Percentiles rank a stretch among this genome's conserved stretches.
These are phyloP conservation scores for Ilex asprella DNA, from an alignment of 257 asterid species.

Conservation along the genomic window DNA sequence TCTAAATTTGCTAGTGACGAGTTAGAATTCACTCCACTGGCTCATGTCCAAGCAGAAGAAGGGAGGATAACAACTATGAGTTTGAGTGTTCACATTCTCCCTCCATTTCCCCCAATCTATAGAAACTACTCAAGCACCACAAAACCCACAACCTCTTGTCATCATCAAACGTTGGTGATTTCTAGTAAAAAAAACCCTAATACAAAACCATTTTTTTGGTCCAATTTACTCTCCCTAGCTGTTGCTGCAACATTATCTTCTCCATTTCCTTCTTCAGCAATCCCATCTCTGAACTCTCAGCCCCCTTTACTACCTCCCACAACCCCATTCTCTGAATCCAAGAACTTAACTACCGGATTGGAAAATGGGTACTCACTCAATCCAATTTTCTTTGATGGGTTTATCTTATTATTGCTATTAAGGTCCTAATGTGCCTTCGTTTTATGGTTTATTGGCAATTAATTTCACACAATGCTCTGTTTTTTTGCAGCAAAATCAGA, in stretches of 20 bases:
- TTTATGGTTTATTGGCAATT: no score
- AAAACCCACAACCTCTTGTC: neutral
- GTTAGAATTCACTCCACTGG: no score
- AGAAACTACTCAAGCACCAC: neutral
- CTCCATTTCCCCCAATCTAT: neutral
- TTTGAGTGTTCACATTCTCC: neutral
- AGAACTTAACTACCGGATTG: slow-evolving; percentile 67
- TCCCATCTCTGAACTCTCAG: slow-evolving; percentile 51
- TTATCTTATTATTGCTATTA: no score
- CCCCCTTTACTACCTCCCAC: slow-evolving; percentile 30
- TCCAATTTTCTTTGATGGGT: neutral
- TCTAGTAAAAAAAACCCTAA: neutral
- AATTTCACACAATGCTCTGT: neutral
- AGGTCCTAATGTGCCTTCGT: no score
- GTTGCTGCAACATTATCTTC: slow-evolving; percentile 47
- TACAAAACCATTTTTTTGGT: slow-evolving; percentile 11
- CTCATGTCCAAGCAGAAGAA: neutral
- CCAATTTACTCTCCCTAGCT: slow-evolving; percentile 48
- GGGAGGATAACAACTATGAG: neutral
- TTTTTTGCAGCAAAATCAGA: slow-evolving; percentile 63
- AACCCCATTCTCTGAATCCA: slow-evolving; percentile 84
- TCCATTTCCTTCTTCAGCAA: slow-evolving; percentile 71
- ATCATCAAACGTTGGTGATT: neutral
- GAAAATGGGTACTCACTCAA: slow-evolving; percentile 48
- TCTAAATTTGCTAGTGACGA: no score